Percentiles rank a stretch among this genome's conserved stretches.
phyloP scores from a whole-genome alignment of 768 basidiomycete species.

The Tylopilus sp. region DNA sequence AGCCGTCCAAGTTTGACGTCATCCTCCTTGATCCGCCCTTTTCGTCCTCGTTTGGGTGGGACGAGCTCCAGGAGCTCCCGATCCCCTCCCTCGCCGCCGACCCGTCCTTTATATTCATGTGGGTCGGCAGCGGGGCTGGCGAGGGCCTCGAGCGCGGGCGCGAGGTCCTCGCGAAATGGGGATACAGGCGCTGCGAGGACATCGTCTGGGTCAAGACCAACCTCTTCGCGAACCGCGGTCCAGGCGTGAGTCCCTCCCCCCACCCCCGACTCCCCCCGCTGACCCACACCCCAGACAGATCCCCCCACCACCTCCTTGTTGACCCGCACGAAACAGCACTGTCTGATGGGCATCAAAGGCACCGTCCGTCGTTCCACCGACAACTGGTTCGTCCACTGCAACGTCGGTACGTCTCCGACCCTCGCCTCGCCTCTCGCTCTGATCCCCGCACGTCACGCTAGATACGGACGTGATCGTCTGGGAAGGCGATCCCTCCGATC shows the following conservation, averaged over 20 bases:
- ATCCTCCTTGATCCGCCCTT: constrained; percentile 91
- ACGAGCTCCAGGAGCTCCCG: constrained; percentile 76
- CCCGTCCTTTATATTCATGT: constrained; percentile 91
- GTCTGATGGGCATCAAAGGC: constrained; percentile 94
- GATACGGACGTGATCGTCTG: constrained; percentile 97
- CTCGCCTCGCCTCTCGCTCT: neutral
- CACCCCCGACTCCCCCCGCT: neutral
- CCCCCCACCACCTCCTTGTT: constrained; percentile 82
- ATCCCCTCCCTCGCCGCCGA: constrained; percentile 82
- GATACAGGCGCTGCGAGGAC: constrained; percentile 92
- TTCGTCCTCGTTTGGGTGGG: constrained; percentile 84
- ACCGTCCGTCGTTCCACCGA: constrained; percentile 94
- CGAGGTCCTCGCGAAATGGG: constrained; percentile 91
- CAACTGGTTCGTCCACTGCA: constrained; percentile 97
- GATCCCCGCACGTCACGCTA: constrained; percentile 26
- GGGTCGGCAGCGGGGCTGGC: constrained; percentile 90
- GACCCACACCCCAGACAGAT: constrained; percentile 54
- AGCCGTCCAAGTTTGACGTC: constrained; percentile 79
- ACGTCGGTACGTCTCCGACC: constrained; percentile 67
- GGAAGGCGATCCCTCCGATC: constrained; percentile 87
- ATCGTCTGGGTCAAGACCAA: constrained; percentile 99
- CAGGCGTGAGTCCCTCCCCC: constrained; percentile 55
- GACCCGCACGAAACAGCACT: constrained; percentile 92
- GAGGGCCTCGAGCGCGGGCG: constrained; percentile 90
- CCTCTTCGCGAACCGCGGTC: constrained; percentile 61